phyloP scores from a whole-genome alignment of 2,329 filamentous ascomycete species.

The Pseudogymnoascus sp. region DNA sequence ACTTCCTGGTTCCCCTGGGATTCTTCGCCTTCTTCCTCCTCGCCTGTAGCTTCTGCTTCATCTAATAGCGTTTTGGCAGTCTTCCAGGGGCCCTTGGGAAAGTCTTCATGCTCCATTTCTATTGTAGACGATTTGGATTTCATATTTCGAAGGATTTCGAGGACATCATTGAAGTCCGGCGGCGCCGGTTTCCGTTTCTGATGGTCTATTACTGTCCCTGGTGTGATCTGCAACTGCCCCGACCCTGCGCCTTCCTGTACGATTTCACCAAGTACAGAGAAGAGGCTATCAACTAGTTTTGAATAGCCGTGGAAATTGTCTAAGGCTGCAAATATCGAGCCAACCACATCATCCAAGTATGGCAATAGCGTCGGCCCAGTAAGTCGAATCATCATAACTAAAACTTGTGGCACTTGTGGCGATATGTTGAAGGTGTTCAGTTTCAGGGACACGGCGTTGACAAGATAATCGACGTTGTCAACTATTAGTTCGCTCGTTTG shows the following conservation, averaged over 20 bases:
- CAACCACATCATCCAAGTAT: slow-evolving; percentile 84
- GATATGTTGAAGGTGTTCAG: slow-evolving; percentile 90
- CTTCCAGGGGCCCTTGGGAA: slow-evolving; percentile 28
- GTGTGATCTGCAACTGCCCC: slow-evolving; percentile 34
- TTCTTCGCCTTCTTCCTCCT: slow-evolving; percentile 29
- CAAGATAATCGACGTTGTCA: slow-evolving; percentile 90
- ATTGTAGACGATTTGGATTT: slow-evolving; percentile 27
- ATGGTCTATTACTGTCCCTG: slow-evolving; percentile 24
- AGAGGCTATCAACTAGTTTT: slow-evolving; percentile 74
- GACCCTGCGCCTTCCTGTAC: slow-evolving; percentile 71
- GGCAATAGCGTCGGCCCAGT: slow-evolving; percentile 75
- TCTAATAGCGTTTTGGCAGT: slow-evolving; percentile 30
- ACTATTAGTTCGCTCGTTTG: slow-evolving; percentile 73
- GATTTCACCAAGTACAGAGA: slow-evolving; percentile 72
- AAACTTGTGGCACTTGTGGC: slow-evolving; percentile 79
- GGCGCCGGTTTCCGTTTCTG: slow-evolving; percentile 30
- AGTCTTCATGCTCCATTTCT: slow-evolving; percentile 19
- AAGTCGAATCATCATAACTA: slow-evolving; percentile 89
- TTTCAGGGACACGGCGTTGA: slow-evolving; percentile 83
- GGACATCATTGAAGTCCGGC: slow-evolving; percentile 37
- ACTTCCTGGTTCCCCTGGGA: slow-evolving; percentile 35
- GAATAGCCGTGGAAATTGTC: slow-evolving; percentile 94
- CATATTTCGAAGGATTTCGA: slow-evolving; percentile 58
- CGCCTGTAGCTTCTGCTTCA: slow-evolving; percentile 23
- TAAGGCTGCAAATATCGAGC: slow-evolving; percentile 84